Percentiles rank a stretch among this genome's conserved stretches.
Evolutionary conservation across 192 early-diverging fungal species (phyloP).

Genomic region (Spizellomyces sp.): DNA sequence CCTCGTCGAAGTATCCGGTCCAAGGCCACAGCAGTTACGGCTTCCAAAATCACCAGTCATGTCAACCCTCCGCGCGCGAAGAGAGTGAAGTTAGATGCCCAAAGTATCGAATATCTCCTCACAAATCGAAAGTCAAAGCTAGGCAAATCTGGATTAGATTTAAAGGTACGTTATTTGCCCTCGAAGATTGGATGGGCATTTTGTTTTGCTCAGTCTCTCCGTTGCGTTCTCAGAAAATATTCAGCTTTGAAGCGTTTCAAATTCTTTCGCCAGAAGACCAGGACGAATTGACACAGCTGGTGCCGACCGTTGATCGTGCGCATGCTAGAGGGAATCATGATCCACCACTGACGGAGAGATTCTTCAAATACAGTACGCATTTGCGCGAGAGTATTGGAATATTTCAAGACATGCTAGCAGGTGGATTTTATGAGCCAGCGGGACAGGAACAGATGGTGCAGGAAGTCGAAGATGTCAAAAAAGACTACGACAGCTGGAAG

Average conservation of each 20-base stretch:
- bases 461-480: conserved; percentile 7
- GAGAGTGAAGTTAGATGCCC: no score
- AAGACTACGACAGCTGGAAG: conserved; percentile 20
- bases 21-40: no score
- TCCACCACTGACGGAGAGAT: background rate
- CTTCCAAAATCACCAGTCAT: no score
- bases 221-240: background rate
- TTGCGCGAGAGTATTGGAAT: conserved; percentile 11
- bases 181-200: background rate
- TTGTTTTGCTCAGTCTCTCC: background rate
- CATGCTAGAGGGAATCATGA: background rate
- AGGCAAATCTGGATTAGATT: background rate
- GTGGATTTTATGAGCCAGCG: conserved; percentile 5
- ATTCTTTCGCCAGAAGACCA: conserved; percentile 9
- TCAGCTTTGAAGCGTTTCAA: conserved; percentile 10
- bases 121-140: conserved; percentile 6
- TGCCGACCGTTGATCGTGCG: conserved; percentile 1
- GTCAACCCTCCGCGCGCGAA: no score
- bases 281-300: background rate
- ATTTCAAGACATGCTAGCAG: conserved; percentile 14
- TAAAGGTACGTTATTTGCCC: background rate
- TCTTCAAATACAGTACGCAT: conserved; percentile 20
- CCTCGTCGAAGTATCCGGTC: no score
- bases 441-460: conserved; percentile 8
- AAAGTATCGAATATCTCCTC: background rate